These are phyloP conservation scores for Rugosomyces carneus DNA, from an alignment of 1,284 basidiomycete species.

Conservation along the genomic window DNA sequence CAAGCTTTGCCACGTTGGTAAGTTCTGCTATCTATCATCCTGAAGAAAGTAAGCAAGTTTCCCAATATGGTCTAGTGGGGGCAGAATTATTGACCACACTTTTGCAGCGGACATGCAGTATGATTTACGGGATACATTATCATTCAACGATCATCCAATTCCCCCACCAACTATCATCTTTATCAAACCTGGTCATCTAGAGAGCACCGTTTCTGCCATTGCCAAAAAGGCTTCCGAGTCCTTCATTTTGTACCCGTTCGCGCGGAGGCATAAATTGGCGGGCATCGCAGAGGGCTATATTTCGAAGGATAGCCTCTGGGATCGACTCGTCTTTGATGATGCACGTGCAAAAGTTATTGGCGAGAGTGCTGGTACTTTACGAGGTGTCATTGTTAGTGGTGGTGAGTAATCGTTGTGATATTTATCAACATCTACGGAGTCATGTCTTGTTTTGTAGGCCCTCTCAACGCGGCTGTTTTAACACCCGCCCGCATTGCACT, in stretches of 20 bases:
- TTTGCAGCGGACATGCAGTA: constrained; percentile 19
- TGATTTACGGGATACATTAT: constrained; percentile 43
- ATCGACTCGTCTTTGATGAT: constrained; percentile 62
- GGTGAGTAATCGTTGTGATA: constrained; percentile 34
- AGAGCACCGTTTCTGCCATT: constrained; percentile 44
- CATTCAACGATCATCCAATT: constrained; percentile 43
- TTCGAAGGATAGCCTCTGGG: constrained; percentile 74
- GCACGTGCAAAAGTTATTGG: constrained; percentile 58
- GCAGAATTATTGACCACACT: too few relatives aligned
- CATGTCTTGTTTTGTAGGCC: constrained; percentile 24
- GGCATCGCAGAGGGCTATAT: constrained; percentile 62
- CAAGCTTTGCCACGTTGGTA: constrained; percentile 59
- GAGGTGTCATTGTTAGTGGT: constrained; percentile 57
- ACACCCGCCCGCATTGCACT: constrained; percentile 62
- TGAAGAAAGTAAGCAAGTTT: constrained; percentile 34
- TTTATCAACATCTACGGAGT: not conserved
- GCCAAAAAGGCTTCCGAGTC: constrained; percentile 46
- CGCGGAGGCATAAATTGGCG: constrained; percentile 68
- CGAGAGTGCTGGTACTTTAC: constrained; percentile 49
- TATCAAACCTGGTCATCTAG: constrained; percentile 53
- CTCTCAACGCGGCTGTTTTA: constrained; percentile 31
- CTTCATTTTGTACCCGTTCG: constrained; percentile 48
- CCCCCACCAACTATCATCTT: constrained; percentile 67
- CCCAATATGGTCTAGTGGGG: too few relatives aligned
- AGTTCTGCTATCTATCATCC: constrained; percentile 46